Evolutionary conservation across 768 basidiomycete genomes (phyloP).

Genomic region (Tylopilus balloui): DNA sequence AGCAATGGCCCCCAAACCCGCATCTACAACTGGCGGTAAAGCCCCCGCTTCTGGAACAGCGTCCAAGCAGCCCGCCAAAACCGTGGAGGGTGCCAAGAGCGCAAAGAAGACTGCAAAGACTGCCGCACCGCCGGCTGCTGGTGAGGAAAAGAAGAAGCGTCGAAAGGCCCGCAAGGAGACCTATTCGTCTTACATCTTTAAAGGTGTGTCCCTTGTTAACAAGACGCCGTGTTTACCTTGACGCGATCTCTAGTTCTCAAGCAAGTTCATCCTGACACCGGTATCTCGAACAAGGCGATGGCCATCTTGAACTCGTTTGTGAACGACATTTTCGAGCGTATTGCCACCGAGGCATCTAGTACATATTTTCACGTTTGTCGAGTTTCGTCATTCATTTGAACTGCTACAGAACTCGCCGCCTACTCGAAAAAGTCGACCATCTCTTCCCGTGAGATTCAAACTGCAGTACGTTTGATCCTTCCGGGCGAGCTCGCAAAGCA

Average conservation of each 20-base stretch:
- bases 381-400: neutral
- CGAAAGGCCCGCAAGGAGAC: constrained; percentile 86
- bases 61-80: constrained; percentile 62
- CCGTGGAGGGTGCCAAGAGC: constrained; percentile 54
- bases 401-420: constrained; percentile 76
- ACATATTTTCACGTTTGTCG: constrained; percentile 19
- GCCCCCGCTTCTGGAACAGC: constrained; percentile 55
- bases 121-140: constrained; percentile 51
- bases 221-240: neutral
- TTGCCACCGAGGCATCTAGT: constrained; percentile 89
- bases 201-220: constrained; percentile 45
- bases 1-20: constrained; percentile 55
- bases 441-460: constrained; percentile 97
- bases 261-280: constrained; percentile 98
- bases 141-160: constrained; percentile 83
- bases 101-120: constrained; percentile 71
- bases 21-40: constrained; percentile 67
- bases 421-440: constrained; percentile 99
- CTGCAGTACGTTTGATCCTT: constrained; percentile 92
- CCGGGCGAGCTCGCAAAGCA: constrained; percentile 91
- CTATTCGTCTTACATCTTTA: constrained; percentile 91
- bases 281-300: constrained; percentile 99
- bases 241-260: constrained; percentile 63
- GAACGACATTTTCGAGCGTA: constrained; percentile 94
- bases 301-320: constrained; percentile 95